A percentile compares a stretch with the other conserved stretches of the same genome.
Evolutionary conservation across 805 yeast species (phyloP).

Genomic region (Priceomyces medius): DNA sequence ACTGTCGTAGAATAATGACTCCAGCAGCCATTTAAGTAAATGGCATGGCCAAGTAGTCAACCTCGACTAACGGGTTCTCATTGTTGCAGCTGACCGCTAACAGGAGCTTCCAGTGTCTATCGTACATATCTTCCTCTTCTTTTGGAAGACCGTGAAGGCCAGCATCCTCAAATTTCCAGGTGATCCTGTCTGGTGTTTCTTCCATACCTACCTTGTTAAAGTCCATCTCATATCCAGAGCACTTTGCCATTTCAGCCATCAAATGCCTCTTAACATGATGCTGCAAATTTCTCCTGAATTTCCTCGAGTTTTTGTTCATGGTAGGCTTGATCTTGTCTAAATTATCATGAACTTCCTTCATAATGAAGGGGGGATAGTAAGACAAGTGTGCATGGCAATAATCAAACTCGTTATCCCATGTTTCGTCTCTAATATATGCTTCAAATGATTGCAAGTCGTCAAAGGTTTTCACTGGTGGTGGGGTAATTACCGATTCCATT

Average conservation of each 20-base stretch:
- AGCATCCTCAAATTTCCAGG: constrained; percentile 64
- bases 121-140: constrained; percentile 42
- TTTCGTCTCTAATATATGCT: constrained; percentile 63
- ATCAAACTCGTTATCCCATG: constrained; percentile 74
- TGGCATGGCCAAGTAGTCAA: constrained; percentile 62
- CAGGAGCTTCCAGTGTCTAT: constrained; percentile 64
- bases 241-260: constrained; percentile 60
- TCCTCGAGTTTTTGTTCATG: constrained; percentile 67
- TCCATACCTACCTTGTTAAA: constrained; percentile 49
- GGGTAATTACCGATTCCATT: constrained; percentile 28
- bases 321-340: constrained; percentile 71
- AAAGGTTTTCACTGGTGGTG: constrained; percentile 50
- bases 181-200: constrained; percentile 48
- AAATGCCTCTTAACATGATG: constrained; percentile 74
- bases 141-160: constrained; percentile 54
- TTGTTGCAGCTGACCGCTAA: constrained; percentile 66
- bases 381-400: constrained; percentile 63
- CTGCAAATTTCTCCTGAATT: constrained; percentile 69
- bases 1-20: no score
- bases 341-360: constrained; percentile 64
- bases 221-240: constrained; percentile 57
- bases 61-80: constrained; percentile 63
- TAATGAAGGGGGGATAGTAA: constrained; percentile 72
- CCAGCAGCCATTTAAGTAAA: constrained; percentile 9
- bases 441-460: constrained; percentile 66